These are phyloP conservation scores for Tieghemostelium lacteum DNA, from an alignment of 78 protist species.

Conservation along the genomic window DNA sequence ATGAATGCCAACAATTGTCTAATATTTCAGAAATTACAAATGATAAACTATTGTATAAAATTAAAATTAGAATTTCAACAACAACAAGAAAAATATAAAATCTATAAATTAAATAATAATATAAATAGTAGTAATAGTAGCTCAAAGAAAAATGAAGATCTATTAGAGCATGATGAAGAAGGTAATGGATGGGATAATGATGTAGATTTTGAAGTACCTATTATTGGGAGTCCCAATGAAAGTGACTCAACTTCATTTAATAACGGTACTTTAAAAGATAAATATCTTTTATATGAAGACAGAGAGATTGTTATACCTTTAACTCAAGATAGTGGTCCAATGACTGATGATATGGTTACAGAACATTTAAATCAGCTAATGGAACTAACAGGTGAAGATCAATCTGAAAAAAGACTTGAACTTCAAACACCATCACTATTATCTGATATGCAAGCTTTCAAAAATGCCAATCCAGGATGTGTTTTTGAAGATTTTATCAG, in stretches of 20 bases:
- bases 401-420: slow-evolving; percentile 52
- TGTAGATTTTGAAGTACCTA: too few relatives aligned
- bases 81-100: background rate
- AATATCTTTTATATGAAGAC: slow-evolving; percentile 55
- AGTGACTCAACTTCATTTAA: background rate
- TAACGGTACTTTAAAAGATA: slow-evolving; percentile 9
- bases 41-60: slow-evolving; percentile 67
- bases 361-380: slow-evolving; percentile 50
- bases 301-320: slow-evolving; percentile 49
- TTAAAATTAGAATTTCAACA: slow-evolving; percentile 22
- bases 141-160: background rate
- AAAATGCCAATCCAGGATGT: slow-evolving; percentile 48
- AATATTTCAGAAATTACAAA: slow-evolving; percentile 62
- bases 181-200: slow-evolving; percentile 16
- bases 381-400: background rate
- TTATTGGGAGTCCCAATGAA: background rate
- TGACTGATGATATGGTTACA: slow-evolving; percentile 66
- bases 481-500: slow-evolving; percentile 74
- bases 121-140: background rate
- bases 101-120: background rate
- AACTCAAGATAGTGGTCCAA: slow-evolving; percentile 73
- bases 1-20: slow-evolving; percentile 52
- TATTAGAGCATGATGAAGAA: background rate
- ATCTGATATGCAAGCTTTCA: slow-evolving; percentile 75
- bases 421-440: slow-evolving; percentile 40